Conservation (phyloP, 2,329 filamentous ascomycete genomes). For the Zasmidium citrigriseum region DNA sequence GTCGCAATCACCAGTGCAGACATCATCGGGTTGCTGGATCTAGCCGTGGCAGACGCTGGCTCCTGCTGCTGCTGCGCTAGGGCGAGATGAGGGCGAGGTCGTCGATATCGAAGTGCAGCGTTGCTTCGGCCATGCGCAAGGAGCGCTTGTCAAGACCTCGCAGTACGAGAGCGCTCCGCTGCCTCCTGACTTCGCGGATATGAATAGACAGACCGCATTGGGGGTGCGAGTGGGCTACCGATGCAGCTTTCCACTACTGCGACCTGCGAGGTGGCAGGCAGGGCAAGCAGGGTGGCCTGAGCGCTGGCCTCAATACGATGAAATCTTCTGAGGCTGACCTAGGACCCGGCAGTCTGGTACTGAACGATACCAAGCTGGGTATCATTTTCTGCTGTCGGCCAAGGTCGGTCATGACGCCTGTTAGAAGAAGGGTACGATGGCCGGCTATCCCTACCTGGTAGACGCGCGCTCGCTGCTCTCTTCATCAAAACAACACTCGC, state of each 20-base stretch:
- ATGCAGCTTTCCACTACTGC: slow-evolving; percentile 51
- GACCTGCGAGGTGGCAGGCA: slow-evolving; percentile 40
- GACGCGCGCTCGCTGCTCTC: slow-evolving; percentile 25
- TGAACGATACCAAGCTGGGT: slow-evolving; percentile 26
- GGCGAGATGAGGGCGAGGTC: background rate
- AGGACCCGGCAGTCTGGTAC: slow-evolving; percentile 40
- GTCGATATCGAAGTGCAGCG: background rate
- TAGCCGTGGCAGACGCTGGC: slow-evolving; percentile 7
- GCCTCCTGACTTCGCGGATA: slow-evolving; percentile 30
- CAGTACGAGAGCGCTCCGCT: slow-evolving; percentile 10
- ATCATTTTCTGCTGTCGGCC: slow-evolving; percentile 30
- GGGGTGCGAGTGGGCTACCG: slow-evolving; percentile 40
- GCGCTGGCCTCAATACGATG: slow-evolving; percentile 42
- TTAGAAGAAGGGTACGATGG: slow-evolving; percentile 27
- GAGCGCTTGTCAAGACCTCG: slow-evolving; percentile 10
- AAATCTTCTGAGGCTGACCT: slow-evolving; percentile 44
- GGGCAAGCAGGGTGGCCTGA: slow-evolving; percentile 45
- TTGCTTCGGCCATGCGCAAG: slow-evolving; percentile 17
- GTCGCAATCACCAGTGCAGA: slow-evolving; percentile 14
- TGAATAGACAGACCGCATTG: slow-evolving; percentile 42
- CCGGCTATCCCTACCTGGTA: slow-evolving; percentile 32
- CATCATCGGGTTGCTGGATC: slow-evolving; percentile 16
- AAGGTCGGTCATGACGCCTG: slow-evolving; percentile 32
- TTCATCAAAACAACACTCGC: slow-evolving; percentile 24
- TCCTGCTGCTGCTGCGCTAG: slow-evolving; percentile 1